Evolutionary conservation across 345 rosid genomes (phyloP).

Genomic region (Eucalyptus shirleyi): DNA sequence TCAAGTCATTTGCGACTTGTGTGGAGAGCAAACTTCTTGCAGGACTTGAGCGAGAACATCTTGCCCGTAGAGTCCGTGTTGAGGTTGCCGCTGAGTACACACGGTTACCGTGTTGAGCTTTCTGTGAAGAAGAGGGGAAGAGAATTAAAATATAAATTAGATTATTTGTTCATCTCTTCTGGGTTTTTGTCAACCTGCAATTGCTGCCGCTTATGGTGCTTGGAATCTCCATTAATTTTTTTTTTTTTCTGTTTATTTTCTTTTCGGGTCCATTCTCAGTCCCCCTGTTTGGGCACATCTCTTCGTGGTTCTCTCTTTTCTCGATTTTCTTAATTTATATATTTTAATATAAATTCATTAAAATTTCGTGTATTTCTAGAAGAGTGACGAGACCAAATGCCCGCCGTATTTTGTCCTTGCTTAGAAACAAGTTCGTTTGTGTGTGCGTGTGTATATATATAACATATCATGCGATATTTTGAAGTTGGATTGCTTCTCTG

Average conservation of each 20-base stretch:
- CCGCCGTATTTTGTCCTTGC: neutral
- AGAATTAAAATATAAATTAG: neutral
- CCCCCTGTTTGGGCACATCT: neutral
- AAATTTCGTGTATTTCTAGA: neutral
- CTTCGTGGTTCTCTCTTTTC: neutral
- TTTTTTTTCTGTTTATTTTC: neutral
- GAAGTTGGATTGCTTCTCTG: neutral
- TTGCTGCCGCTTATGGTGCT: neutral
- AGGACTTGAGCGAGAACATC: neutral
- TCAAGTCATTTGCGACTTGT: neutral
- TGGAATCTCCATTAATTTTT: too few relatives aligned
- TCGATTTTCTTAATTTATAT: neutral
- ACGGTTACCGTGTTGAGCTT: neutral
- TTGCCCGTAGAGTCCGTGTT: neutral
- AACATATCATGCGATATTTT: neutral
- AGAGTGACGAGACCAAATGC: neutral
- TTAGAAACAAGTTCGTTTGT: neutral
- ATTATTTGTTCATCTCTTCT: too few relatives aligned
- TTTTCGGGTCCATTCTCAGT: neutral
- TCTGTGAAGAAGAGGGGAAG: neutral
- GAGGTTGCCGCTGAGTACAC: neutral
- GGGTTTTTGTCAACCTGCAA: neutral
- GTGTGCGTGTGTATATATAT: too few relatives aligned
- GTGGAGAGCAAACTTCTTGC: neutral
- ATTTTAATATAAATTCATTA: neutral